A percentile compares a stretch with the other conserved stretches of the same genome.
Evolutionary conservation across 106 monocot species (phyloP).

Genomic region (Xerophyta viscosa): DNA sequence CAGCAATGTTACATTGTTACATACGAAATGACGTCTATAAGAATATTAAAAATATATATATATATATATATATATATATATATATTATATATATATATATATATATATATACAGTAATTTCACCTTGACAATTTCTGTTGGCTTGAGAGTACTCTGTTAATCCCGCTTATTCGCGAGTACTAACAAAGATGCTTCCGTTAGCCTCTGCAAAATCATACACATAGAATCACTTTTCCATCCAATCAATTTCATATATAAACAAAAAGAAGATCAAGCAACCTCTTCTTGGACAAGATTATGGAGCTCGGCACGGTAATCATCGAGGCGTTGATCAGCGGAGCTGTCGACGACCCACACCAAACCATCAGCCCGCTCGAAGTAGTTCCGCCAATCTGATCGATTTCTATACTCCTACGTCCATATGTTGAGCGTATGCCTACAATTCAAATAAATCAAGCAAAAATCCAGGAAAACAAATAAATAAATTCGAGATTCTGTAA

Average conservation of each 20-base stretch:
- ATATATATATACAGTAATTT: neutral
- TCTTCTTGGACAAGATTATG: slow-evolving; percentile 93
- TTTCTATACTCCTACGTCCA: slow-evolving; percentile 98
- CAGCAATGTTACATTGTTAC: too few relatives aligned
- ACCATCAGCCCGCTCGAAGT: slow-evolving; percentile 97
- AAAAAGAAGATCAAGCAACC: slow-evolving; percentile 20
- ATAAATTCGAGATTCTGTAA: neutral
- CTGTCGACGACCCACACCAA: slow-evolving; percentile 97
- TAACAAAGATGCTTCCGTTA: slow-evolving; percentile 36
- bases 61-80: too few relatives aligned
- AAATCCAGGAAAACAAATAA: neutral
- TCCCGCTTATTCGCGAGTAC: slow-evolving; percentile 49
- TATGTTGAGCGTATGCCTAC: slow-evolving; percentile 79
- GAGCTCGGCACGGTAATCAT: slow-evolving; percentile 80
- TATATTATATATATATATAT: too few relatives aligned
- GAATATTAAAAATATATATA: too few relatives aligned
- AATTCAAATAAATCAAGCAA: too few relatives aligned
- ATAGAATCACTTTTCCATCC: too few relatives aligned
- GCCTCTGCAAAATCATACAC: slow-evolving; percentile 31
- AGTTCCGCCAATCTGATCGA: slow-evolving; percentile 95
- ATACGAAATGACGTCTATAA: too few relatives aligned
- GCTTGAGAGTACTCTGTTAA: slow-evolving; percentile 40
- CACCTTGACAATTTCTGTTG: slow-evolving; percentile 30
- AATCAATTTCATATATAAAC: too few relatives aligned
- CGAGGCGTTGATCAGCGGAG: slow-evolving; percentile 73